Evolutionary conservation across 2,329 filamentous ascomycete genomes (phyloP).

Genomic region (Neurospora sp.): DNA sequence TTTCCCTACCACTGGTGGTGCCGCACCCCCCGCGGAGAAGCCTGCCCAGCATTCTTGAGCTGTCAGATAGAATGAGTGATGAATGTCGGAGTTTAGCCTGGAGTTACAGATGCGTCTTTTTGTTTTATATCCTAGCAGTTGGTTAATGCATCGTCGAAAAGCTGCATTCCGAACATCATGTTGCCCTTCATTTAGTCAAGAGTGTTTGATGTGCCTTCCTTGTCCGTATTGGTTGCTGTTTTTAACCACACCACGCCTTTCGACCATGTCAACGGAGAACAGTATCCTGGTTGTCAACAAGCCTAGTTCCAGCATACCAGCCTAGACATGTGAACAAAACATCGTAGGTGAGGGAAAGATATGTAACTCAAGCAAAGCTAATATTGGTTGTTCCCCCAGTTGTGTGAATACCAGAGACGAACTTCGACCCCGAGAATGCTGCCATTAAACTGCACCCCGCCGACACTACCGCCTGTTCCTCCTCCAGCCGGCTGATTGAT

Average conservation of each 20-base stretch:
- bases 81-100: background rate
- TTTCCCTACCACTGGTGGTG: conserved; percentile 70
- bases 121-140: background rate
- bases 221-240: background rate
- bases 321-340: background rate
- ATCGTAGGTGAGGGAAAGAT: background rate
- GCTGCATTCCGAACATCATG: background rate
- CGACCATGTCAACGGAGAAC: background rate
- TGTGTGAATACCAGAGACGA: background rate
- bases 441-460: background rate
- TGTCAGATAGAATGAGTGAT: background rate
- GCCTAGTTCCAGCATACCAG: background rate
- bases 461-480: background rate
- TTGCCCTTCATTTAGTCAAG: background rate
- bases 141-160: no score
- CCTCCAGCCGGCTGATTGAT: background rate
- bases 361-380: background rate
- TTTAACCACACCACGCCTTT: background rate
- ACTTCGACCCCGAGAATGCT: background rate
- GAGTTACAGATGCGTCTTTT: background rate
- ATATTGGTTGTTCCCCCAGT: background rate
- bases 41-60: background rate
- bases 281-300: no score
- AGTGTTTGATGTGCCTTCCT: background rate
- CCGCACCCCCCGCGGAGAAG: conserved; percentile 42